These are phyloP conservation scores for Aspergillus sclerotioniger DNA, from an alignment of 495 filamentous ascomycete species.

Conservation along the genomic window DNA sequence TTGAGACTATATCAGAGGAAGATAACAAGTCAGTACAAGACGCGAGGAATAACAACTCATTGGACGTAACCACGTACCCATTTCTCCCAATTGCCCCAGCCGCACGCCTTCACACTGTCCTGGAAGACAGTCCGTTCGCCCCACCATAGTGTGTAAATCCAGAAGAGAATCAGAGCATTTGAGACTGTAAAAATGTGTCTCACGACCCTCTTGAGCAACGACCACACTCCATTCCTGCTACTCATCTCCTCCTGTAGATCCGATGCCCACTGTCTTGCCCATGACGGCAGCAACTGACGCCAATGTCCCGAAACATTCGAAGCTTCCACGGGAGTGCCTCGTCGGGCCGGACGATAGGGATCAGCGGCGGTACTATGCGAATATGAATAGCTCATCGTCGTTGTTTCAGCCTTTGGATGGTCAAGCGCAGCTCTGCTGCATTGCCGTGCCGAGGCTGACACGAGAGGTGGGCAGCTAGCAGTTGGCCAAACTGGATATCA, in stretches of 20 bases:
- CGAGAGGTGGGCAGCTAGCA: neutral
- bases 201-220: conserved; percentile 12
- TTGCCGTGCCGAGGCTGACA: conserved; percentile 17
- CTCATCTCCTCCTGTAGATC: conserved; percentile 13
- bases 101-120: conserved; percentile 64
- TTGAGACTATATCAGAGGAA: conserved; percentile 54
- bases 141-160: conserved; percentile 81
- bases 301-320: conserved; percentile 11
- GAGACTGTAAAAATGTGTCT: conserved; percentile 53
- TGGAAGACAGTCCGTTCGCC: conserved; percentile 80
- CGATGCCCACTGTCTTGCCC: conserved; percentile 28
- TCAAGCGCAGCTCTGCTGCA: conserved; percentile 13
- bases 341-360: conserved; percentile 30
- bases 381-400: conserved; percentile 44
- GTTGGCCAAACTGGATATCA: neutral
- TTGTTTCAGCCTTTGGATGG: conserved; percentile 12
- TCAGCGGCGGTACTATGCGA: conserved; percentile 28
- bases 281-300: conserved; percentile 21
- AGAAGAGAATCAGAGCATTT: conserved; percentile 65
- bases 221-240: conserved; percentile 15
- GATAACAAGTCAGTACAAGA: conserved; percentile 12
- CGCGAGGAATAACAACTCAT: neutral
- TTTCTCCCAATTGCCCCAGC: conserved; percentile 84
- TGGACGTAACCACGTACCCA: conserved; percentile 63
- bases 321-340: conserved; percentile 11